Evolutionary conservation across 768 basidiomycete genomes (phyloP).

Genomic region (Cubamyces sp.): DNA sequence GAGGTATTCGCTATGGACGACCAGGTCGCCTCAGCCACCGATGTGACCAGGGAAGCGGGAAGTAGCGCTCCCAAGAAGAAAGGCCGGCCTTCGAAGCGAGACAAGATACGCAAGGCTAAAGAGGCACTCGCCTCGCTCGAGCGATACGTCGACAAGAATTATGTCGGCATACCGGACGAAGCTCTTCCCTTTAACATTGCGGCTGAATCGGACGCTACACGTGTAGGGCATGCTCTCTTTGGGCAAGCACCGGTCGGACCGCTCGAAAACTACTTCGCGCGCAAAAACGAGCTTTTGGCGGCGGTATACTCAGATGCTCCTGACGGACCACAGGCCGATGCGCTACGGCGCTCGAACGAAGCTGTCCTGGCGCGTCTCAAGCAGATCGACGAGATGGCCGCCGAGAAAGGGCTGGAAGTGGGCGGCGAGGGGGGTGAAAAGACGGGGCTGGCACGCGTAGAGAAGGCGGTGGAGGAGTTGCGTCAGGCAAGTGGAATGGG

Average conservation of each 20-base stretch:
- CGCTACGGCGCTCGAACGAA: conserved; percentile 50
- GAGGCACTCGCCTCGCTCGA: conserved; percentile 53
- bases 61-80: conserved; percentile 47
- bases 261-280: conserved; percentile 45
- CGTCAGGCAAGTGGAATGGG: conserved; percentile 10
- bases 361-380: conserved; percentile 56
- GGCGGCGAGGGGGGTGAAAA: conserved; percentile 47
- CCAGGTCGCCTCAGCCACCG: conserved; percentile 27
- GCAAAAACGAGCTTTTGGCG: conserved; percentile 47
- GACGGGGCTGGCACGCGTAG: conserved; percentile 51
- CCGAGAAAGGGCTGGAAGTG: conserved; percentile 44
- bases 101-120: conserved; percentile 58
- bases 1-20: conserved; percentile 58
- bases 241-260: conserved; percentile 37
- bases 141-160: conserved; percentile 49
- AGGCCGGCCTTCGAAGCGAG: conserved; percentile 67
- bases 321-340: conserved; percentile 26
- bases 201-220: background rate
- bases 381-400: conserved; percentile 52
- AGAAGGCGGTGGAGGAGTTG: conserved; percentile 47
- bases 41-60: background rate
- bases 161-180: conserved; percentile 24
- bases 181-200: background rate
- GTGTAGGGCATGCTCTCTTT: conserved; percentile 14
- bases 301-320: conserved; percentile 35